Evolutionary conservation across 1,139 yeast genomes (phyloP), one percentile per base, ranked within the genome.

Genomic region (Taphrina populina): DNA sequence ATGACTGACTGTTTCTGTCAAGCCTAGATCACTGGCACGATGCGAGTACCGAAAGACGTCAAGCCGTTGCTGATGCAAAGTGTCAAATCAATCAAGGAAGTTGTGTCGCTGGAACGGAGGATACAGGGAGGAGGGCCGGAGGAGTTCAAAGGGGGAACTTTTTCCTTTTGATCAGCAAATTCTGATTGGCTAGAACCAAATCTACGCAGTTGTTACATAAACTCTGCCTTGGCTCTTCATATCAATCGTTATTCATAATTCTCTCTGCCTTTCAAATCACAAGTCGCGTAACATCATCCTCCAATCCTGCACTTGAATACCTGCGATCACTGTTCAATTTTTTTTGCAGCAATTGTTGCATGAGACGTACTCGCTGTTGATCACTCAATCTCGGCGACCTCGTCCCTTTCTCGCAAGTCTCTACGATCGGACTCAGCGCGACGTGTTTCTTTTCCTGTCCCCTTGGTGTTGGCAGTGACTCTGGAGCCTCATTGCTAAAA

Each of bases 301-400:
- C 45, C 6, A 26, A 21, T 5, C 21, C 45, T n/a, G 45, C 23
- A 11, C 21, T 24, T n/a, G 45, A 40, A 5, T 32, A n/a, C n/a
- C 34, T 23, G 5, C 45, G 45, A 11, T 40, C 45, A 8, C 27
- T 34, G 21, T 24, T n/a, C 34, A 43, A 30, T 29, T 43, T 43
- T 19, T 43, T 43, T 24, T 43, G 47, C 26, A 43, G 37, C n/a
- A 43, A 30, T 17, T 43, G 36, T 27, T 43, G 47, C 47, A 43
- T 43, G 19, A 43, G 37, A n/a, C 36, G 29, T 4, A 43, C 47
- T 21, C 32, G 29, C 27, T 43, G 47, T 43, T 43, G 47, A 8
- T 43, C 47, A 29, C 37, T 30, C 37, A 43, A 30, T 13, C 15
- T 24, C 37, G 47, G 13, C 4, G 35, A 4, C 15, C 47, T 7